A percentile compares a stretch with the other conserved stretches of the same genome.
phyloP scores from a whole-genome alignment of 495 filamentous ascomycete species.

The Aspergillus panamensis region DNA sequence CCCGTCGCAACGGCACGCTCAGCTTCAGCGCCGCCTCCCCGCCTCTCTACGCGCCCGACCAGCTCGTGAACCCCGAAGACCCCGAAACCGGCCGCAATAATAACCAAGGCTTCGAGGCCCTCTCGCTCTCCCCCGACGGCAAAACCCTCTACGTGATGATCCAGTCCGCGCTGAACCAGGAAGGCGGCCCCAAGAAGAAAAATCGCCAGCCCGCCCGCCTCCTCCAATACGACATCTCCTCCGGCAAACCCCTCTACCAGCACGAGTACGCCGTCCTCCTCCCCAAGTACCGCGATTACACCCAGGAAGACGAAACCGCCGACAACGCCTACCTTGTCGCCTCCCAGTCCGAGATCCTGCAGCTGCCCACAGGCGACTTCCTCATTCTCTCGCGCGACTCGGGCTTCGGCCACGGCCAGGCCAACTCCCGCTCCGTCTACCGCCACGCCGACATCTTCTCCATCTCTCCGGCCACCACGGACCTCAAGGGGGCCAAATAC shows the following conservation, averaged over 20 bases:
- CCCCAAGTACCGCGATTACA: constrained; percentile 53
- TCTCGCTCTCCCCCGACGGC: constrained; percentile 62
- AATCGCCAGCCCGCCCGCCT: constrained; percentile 55
- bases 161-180: constrained; percentile 64
- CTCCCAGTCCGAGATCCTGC: constrained; percentile 69
- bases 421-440: constrained; percentile 54
- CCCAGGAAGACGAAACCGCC: constrained; percentile 23
- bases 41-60: constrained; percentile 54
- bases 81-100: constrained; percentile 64
- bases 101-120: constrained; percentile 76
- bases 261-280: constrained; percentile 68
- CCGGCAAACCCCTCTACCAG: constrained; percentile 37
- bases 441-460: constrained; percentile 74
- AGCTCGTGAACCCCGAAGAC: constrained; percentile 47
- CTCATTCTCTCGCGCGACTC: constrained; percentile 69
- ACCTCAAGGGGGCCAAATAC: constrained; percentile 57
- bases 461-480: constrained; percentile 54
- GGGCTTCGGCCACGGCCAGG: constrained; percentile 54
- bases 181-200: constrained; percentile 57
- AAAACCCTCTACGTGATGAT: constrained; percentile 64
- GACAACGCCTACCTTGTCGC: constrained; percentile 45
- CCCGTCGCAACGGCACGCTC: constrained; percentile 56
- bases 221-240: constrained; percentile 58
- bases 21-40: constrained; percentile 60
- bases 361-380: constrained; percentile 61